Conservation (phyloP, 768 basidiomycete species). For the Psilocybe tampanensis region DNA sequence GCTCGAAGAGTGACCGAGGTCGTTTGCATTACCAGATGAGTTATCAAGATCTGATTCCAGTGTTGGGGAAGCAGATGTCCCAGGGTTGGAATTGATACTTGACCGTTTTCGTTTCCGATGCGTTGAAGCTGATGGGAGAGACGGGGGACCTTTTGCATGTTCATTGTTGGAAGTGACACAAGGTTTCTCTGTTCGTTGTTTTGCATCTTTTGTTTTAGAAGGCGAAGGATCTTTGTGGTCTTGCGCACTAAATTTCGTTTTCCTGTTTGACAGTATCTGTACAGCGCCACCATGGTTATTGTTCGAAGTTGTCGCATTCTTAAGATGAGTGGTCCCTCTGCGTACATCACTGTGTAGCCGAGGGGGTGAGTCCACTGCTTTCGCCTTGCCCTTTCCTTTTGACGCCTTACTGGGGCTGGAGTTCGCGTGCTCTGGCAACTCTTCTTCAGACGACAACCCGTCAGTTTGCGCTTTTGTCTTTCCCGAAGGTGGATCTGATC, state of each 20-base stretch:
- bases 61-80: neutral
- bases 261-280: no score
- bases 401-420: slow-evolving; percentile 1
- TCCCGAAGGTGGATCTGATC: neutral
- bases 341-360: no score
- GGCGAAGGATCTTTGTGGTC: no score
- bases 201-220: neutral
- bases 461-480: neutral
- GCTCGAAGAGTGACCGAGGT: neutral
- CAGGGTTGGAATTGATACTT: neutral
- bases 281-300: slow-evolving; percentile 26
- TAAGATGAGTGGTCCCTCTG: neutral
- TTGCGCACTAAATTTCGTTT: neutral
- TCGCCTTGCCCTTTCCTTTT: slow-evolving; percentile 15
- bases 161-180: neutral
- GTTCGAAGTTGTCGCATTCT: slow-evolving; percentile 8
- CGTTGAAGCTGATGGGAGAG: neutral
- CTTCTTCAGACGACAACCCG: neutral
- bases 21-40: neutral
- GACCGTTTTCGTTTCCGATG: neutral
- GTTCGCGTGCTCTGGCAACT: neutral
- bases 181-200: neutral
- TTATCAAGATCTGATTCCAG: neutral
- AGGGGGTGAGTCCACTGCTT: no score
- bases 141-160: neutral